Evolutionary conservation across 2,329 filamentous ascomycete genomes (phyloP).

Genomic region (Beauveria asiatica): DNA sequence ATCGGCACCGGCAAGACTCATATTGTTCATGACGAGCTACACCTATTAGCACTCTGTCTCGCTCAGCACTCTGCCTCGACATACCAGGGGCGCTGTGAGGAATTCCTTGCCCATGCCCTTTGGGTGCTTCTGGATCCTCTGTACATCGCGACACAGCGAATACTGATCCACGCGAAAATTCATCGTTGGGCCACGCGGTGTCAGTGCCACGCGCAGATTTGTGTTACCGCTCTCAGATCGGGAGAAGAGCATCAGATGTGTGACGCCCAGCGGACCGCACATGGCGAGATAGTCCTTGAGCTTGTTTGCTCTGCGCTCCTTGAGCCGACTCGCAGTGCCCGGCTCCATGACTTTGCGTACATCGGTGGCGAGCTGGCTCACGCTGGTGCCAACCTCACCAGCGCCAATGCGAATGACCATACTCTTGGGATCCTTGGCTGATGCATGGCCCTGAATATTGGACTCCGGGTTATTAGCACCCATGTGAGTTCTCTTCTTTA

Average conservation of each 20-base stretch:
- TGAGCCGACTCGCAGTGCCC: conserved; percentile 79
- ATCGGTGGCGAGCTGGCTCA: conserved; percentile 86
- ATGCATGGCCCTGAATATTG: conserved; percentile 50
- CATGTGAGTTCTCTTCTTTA: conserved; percentile 83
- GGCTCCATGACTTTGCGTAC: conserved; percentile 93
- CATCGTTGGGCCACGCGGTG: conserved; percentile 83
- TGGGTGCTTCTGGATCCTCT: conserved; percentile 74
- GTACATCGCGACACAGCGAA: conserved; percentile 84
- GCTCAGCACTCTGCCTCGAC: conserved; percentile 13
- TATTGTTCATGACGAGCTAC: conserved; percentile 96
- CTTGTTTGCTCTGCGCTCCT: conserved; percentile 81
- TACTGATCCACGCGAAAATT: conserved; percentile 95
- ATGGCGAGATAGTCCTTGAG: conserved; percentile 90
- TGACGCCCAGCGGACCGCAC: conserved; percentile 88
- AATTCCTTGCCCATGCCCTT: conserved; percentile 79
- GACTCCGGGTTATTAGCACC: conserved; percentile 54
- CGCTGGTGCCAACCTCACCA: conserved; percentile 81
- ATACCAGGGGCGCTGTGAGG: conserved; percentile 70
- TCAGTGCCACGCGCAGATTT: conserved; percentile 79
- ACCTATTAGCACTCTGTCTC: conserved; percentile 18
- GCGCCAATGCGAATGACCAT: conserved; percentile 98
- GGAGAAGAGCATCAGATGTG: conserved; percentile 88
- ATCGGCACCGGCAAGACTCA: conserved; percentile 57
- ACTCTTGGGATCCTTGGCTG: conserved; percentile 72
- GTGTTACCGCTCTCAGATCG: conserved; percentile 84